These are phyloP conservation scores for Warburgia ugandensis DNA, from an alignment of 164 flowering plant genomes.

Conservation along the genomic window DNA sequence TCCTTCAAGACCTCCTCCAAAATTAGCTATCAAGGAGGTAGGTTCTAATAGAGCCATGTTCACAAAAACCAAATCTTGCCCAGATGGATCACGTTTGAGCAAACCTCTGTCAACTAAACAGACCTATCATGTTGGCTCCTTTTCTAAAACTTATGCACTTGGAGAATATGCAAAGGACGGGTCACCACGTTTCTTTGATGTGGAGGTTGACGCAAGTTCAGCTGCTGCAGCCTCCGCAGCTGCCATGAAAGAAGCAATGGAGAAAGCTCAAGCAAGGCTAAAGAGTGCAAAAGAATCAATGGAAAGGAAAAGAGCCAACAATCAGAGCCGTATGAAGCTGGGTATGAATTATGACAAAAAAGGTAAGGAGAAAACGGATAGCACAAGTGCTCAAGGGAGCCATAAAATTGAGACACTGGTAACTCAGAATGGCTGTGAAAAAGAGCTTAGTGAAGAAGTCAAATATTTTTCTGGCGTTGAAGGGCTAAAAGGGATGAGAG, in stretches of 20 bases:
- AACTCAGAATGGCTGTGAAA: constrained; percentile 14
- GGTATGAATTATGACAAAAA: constrained; percentile 22
- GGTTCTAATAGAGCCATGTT: constrained; percentile 13
- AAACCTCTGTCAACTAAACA: background rate
- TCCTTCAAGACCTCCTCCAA: constrained; percentile 79
- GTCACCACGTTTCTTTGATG: constrained; percentile 58
- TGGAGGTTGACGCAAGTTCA: constrained; percentile 66
- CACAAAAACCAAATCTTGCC: constrained; percentile 15
- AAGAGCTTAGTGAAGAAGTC: constrained; percentile 13
- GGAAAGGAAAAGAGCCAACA: constrained; percentile 44
- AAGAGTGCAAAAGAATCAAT: constrained; percentile 49
- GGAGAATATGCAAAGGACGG: constrained; percentile 24
- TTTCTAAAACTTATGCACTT: constrained; percentile 18
- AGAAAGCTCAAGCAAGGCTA: constrained; percentile 51
- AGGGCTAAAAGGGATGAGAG: constrained; percentile 12
- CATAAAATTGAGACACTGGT: constrained; percentile 17
- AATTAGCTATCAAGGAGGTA: constrained; percentile 26
- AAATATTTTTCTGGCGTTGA: constrained; percentile 21
- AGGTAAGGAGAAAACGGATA: constrained; percentile 19
- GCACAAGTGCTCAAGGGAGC: constrained; percentile 15
- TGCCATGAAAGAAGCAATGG: constrained; percentile 65
- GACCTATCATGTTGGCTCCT: background rate
- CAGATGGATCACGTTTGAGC: background rate
- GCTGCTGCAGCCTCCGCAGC: constrained; percentile 61
- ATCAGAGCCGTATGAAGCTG: constrained; percentile 20